Base-by-base conservation (phyloP, 345 rosid genomes). In the Rhizophora mangle region DNA sequence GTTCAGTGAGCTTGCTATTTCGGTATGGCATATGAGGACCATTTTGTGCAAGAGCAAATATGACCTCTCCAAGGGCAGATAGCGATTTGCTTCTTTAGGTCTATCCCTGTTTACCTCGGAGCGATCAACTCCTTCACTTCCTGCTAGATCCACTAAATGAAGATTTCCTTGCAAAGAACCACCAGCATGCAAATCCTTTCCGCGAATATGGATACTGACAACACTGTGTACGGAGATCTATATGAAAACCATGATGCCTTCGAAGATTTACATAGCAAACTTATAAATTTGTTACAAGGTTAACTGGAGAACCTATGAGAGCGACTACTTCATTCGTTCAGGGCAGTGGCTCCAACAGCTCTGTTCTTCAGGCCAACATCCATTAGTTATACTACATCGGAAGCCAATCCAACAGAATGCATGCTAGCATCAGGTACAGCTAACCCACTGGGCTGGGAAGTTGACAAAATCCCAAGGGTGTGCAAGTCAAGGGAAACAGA, bases 1-100 rank as follows among this genome's bases (percentile, higher is more conserved):
- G 69, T 74, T 92, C 98, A 77, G 99, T 92, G 52, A 96, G 91
- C 85, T 96, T 96, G 96, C 99, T 96, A 69, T 92, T 92, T 79
- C 99, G 83, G 62, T 90, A 96, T 0, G 99, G 99, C 29, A 96
- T 82, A 70, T 96, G 99, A 5, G 94, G 20, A 76, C 83, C 82
- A 82, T 92, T 96, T 74, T 90, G 91, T 49, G 98, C 87, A 29
- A 96, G 87, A 65, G 99, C 84, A 53, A 89, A 96, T 68, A 96
- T 86, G 3, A 96, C 99, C 68, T 96, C 98, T 59, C 99, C 99
- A n/a, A 96, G 94, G 36, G 99, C 86, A 20, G 99, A 89, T 5
- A 96, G 79, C 0, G 98, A 95, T 78, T 86, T 96, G 98, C 98
- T 83, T 95, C 99, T 75, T 59, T 87, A 5, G 92, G 90, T 73